A percentile compares a stretch with the other conserved stretches of the same genome.
Conservation (phyloP, 108 stramenopile species). For the Chaetoceros muelleri region DNA sequence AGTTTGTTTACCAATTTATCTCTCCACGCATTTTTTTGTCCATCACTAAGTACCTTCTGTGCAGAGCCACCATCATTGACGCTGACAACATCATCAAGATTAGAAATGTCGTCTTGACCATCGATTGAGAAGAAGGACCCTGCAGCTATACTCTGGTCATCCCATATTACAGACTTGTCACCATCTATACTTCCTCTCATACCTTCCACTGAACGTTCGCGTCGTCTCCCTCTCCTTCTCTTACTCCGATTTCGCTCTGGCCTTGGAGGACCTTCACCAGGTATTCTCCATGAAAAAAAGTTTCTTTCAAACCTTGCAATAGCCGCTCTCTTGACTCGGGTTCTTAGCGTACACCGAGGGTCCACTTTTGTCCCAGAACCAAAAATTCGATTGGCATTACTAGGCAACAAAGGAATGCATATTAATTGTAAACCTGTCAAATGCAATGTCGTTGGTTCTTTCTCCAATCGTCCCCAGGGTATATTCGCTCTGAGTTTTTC, state of each 20-base stretch:
- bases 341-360: constrained; percentile 50
- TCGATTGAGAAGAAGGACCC: background rate
- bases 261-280: constrained; percentile 49
- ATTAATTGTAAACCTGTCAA: constrained; percentile 59
- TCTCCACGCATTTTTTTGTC: constrained; percentile 19
- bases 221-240: constrained; percentile 8
- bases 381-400: constrained; percentile 50
- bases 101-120: background rate
- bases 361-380: constrained; percentile 48
- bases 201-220: too few species aligned
- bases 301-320: constrained; percentile 69
- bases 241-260: constrained; percentile 7
- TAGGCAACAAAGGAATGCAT: constrained; percentile 64
- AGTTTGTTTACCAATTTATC: constrained; percentile 55
- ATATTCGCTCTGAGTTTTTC: constrained; percentile 39
- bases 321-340: constrained; percentile 57
- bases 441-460: constrained; percentile 52
- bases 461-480: constrained; percentile 57
- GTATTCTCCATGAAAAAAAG: constrained; percentile 54
- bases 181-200: too few species aligned
- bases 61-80: too few species aligned
- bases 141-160: background rate
- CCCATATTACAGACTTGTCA: background rate
- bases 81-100: background rate
- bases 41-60: background rate